Conservation (phyloP, 305 asterid genomes). For the Fraxinus platypoda region DNA sequence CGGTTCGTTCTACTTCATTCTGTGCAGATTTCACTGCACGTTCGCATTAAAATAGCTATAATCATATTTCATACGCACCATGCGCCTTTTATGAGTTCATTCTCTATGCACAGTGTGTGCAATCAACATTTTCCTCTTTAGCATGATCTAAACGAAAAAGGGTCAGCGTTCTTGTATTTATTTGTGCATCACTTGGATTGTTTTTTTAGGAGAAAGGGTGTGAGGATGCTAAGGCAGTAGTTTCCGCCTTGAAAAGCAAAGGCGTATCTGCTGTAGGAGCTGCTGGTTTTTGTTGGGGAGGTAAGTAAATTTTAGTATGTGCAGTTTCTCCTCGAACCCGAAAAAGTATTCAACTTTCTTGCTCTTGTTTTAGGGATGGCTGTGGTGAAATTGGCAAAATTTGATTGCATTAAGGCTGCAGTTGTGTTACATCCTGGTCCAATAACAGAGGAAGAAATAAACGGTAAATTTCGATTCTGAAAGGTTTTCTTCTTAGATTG, state of each 20-base stretch:
- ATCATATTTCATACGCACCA: not conserved
- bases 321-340: not conserved
- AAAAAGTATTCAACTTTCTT: not conserved
- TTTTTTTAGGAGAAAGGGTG: conserved; percentile 48
- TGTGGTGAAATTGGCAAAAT: conserved; percentile 47
- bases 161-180: not conserved
- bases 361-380: conserved; percentile 35
- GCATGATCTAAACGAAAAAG: no score
- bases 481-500: not conserved
- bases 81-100: conserved; percentile 15
- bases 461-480: conserved; percentile 35
- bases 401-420: conserved; percentile 50
- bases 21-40: not conserved
- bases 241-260: conserved; percentile 47
- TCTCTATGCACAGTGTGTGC: no score
- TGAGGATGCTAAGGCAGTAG: conserved; percentile 51
- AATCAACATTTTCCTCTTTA: no score
- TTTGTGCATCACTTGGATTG: not conserved
- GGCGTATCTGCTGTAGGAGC: conserved; percentile 58
- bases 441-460: conserved; percentile 49
- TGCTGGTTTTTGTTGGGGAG: conserved; percentile 89
- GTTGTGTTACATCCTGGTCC: conserved; percentile 63
- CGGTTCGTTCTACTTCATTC: conserved; percentile 25
- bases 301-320: conserved; percentile 22
- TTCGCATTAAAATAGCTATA: not conserved